Evolutionary conservation across 106 monocot genomes (phyloP).

Genomic region (Xerophyta viscosa): DNA sequence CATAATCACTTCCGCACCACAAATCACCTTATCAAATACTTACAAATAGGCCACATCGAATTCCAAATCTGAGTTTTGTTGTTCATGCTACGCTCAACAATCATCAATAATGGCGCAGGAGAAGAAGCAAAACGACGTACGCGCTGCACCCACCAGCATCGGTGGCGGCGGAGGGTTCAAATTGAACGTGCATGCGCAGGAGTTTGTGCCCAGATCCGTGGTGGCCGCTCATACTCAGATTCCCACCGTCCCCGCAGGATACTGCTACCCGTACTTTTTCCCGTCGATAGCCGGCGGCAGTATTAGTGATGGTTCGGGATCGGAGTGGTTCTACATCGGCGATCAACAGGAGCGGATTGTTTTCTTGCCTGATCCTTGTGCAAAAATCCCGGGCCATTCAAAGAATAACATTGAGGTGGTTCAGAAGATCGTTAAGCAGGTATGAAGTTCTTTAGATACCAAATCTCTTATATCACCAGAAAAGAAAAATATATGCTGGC

Average conservation of each 20-base stretch:
- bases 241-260: conserved; percentile 19
- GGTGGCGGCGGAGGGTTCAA: conserved; percentile 10
- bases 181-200: conserved; percentile 52
- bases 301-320: conserved; percentile 7
- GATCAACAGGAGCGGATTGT: conserved; percentile 27
- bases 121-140: background rate
- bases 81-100: too few species aligned
- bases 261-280: conserved; percentile 38
- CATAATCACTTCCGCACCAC: conserved; percentile 13
- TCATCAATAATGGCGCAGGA: conserved; percentile 12
- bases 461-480: too few species aligned
- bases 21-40: background rate
- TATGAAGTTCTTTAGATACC: background rate
- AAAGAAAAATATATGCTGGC: too few species aligned
- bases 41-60: background rate
- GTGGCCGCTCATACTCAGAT: background rate
- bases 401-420: conserved; percentile 22
- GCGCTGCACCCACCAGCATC: background rate
- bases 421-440: conserved; percentile 81
- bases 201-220: conserved; percentile 37
- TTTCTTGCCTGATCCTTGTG: conserved; percentile 23
- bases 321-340: conserved; percentile 39
- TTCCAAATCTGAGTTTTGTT: too few species aligned
- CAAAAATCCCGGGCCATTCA: background rate
- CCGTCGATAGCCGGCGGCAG: background rate